Base-by-base conservation (phyloP, 805 yeast genomes). In the Saccharomycopsis amapae region DNA sequence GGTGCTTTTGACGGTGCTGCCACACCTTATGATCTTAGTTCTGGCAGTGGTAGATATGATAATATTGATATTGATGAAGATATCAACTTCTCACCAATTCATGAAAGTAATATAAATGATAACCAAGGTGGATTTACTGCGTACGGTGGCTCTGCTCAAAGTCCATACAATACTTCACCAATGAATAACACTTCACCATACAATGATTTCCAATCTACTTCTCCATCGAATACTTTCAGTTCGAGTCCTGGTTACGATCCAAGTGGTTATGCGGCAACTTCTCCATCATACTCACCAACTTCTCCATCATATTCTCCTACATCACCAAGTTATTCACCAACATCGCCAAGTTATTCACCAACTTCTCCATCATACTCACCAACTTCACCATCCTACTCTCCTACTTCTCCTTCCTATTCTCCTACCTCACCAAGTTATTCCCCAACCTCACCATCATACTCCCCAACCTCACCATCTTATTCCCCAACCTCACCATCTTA, bases 41-140 rank as follows among this genome's bases (percentile, higher is more conserved):
- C 76, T 34, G 41, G 39, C 18, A 22, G 25, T 10, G 85, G 83
- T 12, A 56, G 68, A 37, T 67, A 76, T 49, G 75, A 78, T 45
- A 84, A 79, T 58, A 77, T 81, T 50, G 80, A 79, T 58, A 65
- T 66, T 45, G 81, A 78, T 53, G 89, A 81, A 55, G 87, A 83
- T 53, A 79, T 82, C 30, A 86, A 85, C 57, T 93, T 93, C 72
- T 93, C 98, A 40, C 98, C 98, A 46, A 72, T 93, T 62, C 85
- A 75, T 31, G 93, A 88, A 51, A 78, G 96, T 26, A 95, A 96
- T 55, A 75, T 81, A 44, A 75, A 76, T 38, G 88, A 84, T 48
- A 87, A 80, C 59, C 89, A 93, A 52, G 95, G 95, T 43, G 75
- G 76, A 10, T 64, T 68, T 61, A 75, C 82, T 13, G 77, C 73